Percentiles rank a stretch among this genome's conserved stretches.
These are phyloP conservation scores for Aureobasidium sp. DNA, from an alignment of 2,329 filamentous ascomycete genomes.

Conservation along the genomic window DNA sequence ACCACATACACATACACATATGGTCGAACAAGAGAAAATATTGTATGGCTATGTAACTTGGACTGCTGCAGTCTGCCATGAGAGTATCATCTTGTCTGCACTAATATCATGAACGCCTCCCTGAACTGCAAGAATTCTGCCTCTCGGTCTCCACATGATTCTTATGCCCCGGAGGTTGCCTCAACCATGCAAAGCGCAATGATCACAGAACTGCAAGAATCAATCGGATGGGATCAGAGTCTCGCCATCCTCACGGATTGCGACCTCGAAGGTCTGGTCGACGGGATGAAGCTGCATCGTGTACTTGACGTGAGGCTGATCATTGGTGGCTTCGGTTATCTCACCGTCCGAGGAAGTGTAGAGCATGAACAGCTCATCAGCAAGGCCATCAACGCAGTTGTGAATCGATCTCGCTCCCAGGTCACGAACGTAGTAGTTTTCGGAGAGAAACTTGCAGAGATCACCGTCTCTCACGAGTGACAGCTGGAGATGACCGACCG, in stretches of 20 bases:
- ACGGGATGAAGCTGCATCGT: slow-evolving; percentile 2
- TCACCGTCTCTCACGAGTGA: slow-evolving; percentile 24
- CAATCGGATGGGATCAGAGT: not conserved
- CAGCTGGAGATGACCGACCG: slow-evolving; percentile 29
- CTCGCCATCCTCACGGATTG: not conserved
- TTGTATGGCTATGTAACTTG: not conserved
- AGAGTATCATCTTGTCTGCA: not conserved
- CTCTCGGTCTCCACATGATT: not conserved
- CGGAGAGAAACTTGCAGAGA: slow-evolving; percentile 27
- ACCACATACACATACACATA: too few species aligned
- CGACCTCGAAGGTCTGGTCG: not conserved
- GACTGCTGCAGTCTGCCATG: not conserved
- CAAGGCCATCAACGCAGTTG: slow-evolving; percentile 19
- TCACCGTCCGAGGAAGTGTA: not conserved
- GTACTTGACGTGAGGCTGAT: slow-evolving; percentile 7
- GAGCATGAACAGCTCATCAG: not conserved
- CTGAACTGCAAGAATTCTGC: not conserved
- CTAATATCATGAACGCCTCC: too few species aligned
- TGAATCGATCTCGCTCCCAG: slow-evolving; percentile 30
- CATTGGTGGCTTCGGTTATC: slow-evolving; percentile 10
- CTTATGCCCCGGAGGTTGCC: too few species aligned
- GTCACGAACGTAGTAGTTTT: slow-evolving; percentile 29
- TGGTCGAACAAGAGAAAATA: too few species aligned
- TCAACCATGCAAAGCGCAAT: not conserved
- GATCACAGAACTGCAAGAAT: not conserved